Evolutionary conservation across 805 yeast genomes (phyloP).

Genomic region (Suhomyces pyralidae): DNA sequence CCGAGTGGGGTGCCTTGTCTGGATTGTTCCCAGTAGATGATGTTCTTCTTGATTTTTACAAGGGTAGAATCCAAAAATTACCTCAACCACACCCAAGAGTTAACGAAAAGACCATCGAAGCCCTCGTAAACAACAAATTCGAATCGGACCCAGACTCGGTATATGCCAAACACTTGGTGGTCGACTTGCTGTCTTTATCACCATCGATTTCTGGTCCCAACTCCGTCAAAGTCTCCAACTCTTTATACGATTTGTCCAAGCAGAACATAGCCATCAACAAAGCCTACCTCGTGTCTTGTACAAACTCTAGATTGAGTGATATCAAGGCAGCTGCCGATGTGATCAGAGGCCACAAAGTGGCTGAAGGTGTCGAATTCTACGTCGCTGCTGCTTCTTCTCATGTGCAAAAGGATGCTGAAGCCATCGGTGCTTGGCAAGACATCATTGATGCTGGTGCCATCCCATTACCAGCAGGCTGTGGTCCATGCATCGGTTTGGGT

Average conservation of each 20-base stretch:
- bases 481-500: slow-evolving; percentile 98
- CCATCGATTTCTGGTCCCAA: slow-evolving; percentile 96
- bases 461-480: slow-evolving; percentile 98
- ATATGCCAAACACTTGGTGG: slow-evolving; percentile 82
- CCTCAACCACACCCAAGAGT: slow-evolving; percentile 84
- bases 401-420: slow-evolving; percentile 91
- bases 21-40: slow-evolving; percentile 97
- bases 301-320: slow-evolving; percentile 91
- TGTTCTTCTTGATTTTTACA: slow-evolving; percentile 72
- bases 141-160: slow-evolving; percentile 72
- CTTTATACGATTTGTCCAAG: slow-evolving; percentile 69
- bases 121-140: slow-evolving; percentile 42
- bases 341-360: slow-evolving; percentile 76
- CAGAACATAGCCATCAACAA: slow-evolving; percentile 79
- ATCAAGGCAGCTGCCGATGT: slow-evolving; percentile 92
- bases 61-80: slow-evolving; percentile 50
- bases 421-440: slow-evolving; percentile 87
- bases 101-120: slow-evolving; percentile 55
- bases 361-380: slow-evolving; percentile 89
- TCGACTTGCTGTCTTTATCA: slow-evolving; percentile 76
- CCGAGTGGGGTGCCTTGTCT: slow-evolving; percentile 98
- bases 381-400: slow-evolving; percentile 95
- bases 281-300: slow-evolving; percentile 97
- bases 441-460: slow-evolving; percentile 90
- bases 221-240: slow-evolving; percentile 86